A percentile compares a stretch with the other conserved stretches of the same genome.
These are phyloP conservation scores for Metschnikowia drakensbergensis DNA, from an alignment of 805 yeast species.

Conservation along the genomic window DNA sequence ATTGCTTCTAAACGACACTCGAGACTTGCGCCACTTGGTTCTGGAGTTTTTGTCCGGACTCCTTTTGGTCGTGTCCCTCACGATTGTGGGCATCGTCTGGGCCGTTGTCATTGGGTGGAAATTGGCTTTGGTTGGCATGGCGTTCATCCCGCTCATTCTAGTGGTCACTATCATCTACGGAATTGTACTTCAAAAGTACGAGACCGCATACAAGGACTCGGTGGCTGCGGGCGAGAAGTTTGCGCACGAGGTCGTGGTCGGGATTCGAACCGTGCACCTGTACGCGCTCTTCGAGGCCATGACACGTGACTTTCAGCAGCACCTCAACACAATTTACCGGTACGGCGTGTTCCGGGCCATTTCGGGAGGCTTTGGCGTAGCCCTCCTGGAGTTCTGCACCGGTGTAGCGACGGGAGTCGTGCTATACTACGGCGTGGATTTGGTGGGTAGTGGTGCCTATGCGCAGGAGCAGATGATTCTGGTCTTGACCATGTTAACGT, in stretches of 20 bases:
- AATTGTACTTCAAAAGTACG: constrained; percentile 47
- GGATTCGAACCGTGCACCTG: constrained; percentile 61
- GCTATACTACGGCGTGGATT: constrained; percentile 72
- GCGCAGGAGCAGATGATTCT: constrained; percentile 55
- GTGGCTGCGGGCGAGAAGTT: constrained; percentile 53
- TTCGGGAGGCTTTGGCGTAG: constrained; percentile 63
- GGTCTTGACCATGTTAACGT: constrained; percentile 67
- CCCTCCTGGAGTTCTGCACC: constrained; percentile 51
- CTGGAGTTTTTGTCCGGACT: constrained; percentile 58
- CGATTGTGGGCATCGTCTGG: constrained; percentile 69
- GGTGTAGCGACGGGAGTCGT: constrained; percentile 66
- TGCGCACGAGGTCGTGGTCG: constrained; percentile 50
- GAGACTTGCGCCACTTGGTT: constrained; percentile 67
- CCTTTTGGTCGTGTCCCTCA: constrained; percentile 50
- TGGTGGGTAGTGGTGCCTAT: constrained; percentile 61
- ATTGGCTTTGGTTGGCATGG: constrained; percentile 73
- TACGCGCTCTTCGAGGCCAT: constrained; percentile 54
- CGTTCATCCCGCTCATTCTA: constrained; percentile 65
- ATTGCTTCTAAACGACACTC: constrained; percentile 71
- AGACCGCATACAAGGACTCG: constrained; percentile 54
- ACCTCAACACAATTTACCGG: constrained; percentile 28
- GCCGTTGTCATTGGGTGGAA: constrained; percentile 81
- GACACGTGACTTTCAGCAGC: constrained; percentile 26
- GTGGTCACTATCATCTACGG: constrained; percentile 53
- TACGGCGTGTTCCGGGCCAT: constrained; percentile 53